A percentile compares a stretch with the other conserved stretches of the same genome.
Evolutionary conservation across 176 grass and related monocot species (phyloP).

Genomic region (Phoenix roebelenii): DNA sequence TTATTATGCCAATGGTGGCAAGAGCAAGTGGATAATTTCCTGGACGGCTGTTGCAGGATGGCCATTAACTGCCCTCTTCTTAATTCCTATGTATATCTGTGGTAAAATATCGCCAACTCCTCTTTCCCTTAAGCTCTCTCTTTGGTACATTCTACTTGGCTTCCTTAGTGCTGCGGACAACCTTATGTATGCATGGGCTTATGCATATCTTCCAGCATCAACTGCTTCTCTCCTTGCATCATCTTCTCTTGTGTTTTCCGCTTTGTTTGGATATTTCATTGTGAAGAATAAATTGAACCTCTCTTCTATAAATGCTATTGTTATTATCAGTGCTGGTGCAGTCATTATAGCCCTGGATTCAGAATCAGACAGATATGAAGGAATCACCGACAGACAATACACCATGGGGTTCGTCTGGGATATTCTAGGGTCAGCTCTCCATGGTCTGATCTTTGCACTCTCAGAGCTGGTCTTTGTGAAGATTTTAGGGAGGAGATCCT

Average conservation of each 20-base stretch:
- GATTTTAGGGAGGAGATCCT: constrained; percentile 45
- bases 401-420: constrained; percentile 48
- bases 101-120: constrained; percentile 39
- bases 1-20: constrained; percentile 63
- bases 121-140: constrained; percentile 27
- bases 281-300: constrained; percentile 53
- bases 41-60: constrained; percentile 81
- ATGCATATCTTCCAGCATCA: constrained; percentile 79
- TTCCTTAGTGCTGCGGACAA: constrained; percentile 80
- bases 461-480: constrained; percentile 68
- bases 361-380: constrained; percentile 47
- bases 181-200: constrained; percentile 86
- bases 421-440: constrained; percentile 72
- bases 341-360: constrained; percentile 75
- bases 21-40: constrained; percentile 90
- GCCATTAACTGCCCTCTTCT: constrained; percentile 45
- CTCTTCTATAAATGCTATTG: constrained; percentile 61
- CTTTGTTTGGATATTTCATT: constrained; percentile 55
- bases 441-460: constrained; percentile 87
- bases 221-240: constrained; percentile 76
- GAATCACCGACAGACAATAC: constrained; percentile 55
- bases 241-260: constrained; percentile 69
- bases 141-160: constrained; percentile 61
- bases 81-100: constrained; percentile 37
- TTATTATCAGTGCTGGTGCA: constrained; percentile 48